phyloP scores from a whole-genome alignment of 257 asterid genomes.

The Handroanthus guayacan region DNA sequence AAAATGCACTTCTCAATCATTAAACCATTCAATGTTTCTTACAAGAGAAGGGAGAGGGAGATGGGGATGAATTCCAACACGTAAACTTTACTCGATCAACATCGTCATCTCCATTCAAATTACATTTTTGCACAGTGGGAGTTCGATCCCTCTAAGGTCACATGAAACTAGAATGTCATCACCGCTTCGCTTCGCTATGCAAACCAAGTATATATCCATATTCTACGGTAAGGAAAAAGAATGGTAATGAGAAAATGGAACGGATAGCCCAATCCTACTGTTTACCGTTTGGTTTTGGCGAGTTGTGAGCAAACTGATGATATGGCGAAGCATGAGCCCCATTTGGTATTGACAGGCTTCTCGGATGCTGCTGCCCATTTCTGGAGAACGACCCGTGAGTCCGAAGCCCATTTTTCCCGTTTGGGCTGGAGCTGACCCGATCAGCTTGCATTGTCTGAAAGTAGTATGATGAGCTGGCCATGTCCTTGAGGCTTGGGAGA shows the following conservation, averaged over 20 bases:
- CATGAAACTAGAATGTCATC: slow-evolving; percentile 19
- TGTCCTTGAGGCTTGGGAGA: slow-evolving; percentile 67
- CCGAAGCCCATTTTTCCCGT: slow-evolving; percentile 46
- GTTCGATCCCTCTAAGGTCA: slow-evolving; percentile 14
- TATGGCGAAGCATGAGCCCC: slow-evolving; percentile 55
- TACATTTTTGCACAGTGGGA: slow-evolving; percentile 17
- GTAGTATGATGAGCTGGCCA: slow-evolving; percentile 75
- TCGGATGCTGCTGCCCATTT: slow-evolving; percentile 52
- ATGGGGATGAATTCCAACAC: neutral
- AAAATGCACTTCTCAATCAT: no score
- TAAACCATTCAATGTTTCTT: neutral
- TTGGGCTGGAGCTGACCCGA: slow-evolving; percentile 49
- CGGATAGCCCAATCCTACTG: slow-evolving; percentile 28
- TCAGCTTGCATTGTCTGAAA: slow-evolving; percentile 64
- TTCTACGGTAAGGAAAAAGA: slow-evolving; percentile 26
- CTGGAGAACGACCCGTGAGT: slow-evolving; percentile 48
- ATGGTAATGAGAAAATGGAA: slow-evolving; percentile 5
- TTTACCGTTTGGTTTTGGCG: slow-evolving; percentile 60
- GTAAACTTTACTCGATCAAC: neutral
- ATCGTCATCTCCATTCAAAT: neutral
- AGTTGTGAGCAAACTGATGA: slow-evolving; percentile 50
- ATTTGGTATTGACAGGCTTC: slow-evolving; percentile 60
- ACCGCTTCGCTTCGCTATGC: slow-evolving; percentile 32
- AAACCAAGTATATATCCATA: slow-evolving; percentile 34
- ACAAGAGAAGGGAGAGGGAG: slow-evolving; percentile 1